These are phyloP conservation scores for Mollisiaceae sp. DNA, from an alignment of 2,329 filamentous ascomycete genomes.

Conservation along the genomic window DNA sequence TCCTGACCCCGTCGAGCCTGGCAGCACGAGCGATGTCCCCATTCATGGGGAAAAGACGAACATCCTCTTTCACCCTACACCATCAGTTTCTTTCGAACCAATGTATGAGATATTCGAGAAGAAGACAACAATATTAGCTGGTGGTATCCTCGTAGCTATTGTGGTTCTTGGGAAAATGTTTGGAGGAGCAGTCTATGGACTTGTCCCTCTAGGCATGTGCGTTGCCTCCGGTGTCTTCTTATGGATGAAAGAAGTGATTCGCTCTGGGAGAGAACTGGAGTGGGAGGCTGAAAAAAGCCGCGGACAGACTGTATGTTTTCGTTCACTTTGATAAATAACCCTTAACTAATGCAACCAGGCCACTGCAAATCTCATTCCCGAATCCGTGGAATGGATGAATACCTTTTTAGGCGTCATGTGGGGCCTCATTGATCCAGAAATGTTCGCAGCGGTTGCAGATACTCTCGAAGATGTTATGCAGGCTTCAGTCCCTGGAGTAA, in stretches of 20 bases:
- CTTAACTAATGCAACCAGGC: constrained; percentile 53
- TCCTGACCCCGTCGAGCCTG: constrained; percentile 81
- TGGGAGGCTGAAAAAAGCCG: constrained; percentile 88
- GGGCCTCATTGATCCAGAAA: constrained; percentile 92
- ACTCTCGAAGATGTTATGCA: constrained; percentile 97
- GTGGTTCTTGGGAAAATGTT: constrained; percentile 79
- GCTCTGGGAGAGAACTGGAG: constrained; percentile 80
- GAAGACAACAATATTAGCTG: constrained; percentile 72
- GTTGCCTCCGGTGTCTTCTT: constrained; percentile 81
- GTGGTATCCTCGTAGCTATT: constrained; percentile 73
- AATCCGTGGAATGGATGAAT: constrained; percentile 97
- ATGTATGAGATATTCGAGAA: constrained; percentile 81
- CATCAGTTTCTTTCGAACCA: constrained; percentile 85
- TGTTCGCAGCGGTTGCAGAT: constrained; percentile 90
- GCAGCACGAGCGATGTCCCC: constrained; percentile 89
- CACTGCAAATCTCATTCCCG: constrained; percentile 85
- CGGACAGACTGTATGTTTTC: constrained; percentile 73
- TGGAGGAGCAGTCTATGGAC: constrained; percentile 75
- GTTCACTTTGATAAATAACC: not conserved
- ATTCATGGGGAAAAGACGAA: constrained; percentile 98
- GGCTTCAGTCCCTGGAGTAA: constrained; percentile 85
- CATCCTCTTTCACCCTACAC: constrained; percentile 93
- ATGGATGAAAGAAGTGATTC: constrained; percentile 87
- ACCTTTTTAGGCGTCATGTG: constrained; percentile 83
- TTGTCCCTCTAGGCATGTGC: constrained; percentile 75